Conservation (phyloP, 768 basidiomycete genomes). For the Podaxis sp. region DNA sequence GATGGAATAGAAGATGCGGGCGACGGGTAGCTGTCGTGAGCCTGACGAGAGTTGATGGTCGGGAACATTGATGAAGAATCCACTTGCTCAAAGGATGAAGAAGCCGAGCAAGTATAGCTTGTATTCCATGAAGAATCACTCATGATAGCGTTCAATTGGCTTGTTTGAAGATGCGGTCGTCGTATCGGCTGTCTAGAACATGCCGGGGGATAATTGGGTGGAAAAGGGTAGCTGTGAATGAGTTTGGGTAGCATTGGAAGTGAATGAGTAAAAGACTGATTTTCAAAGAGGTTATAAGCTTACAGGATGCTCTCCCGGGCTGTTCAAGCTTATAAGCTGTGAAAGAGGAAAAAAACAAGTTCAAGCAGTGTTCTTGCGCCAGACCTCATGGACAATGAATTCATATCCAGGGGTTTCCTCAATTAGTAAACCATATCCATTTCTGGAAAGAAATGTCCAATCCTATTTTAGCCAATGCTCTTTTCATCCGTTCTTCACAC, state of each 20-base stretch:
- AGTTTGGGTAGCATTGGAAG: constrained; percentile 14
- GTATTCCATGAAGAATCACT: constrained; percentile 15
- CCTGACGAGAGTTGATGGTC: constrained; percentile 12
- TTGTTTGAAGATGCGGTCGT: constrained; percentile 16
- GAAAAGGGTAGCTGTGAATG: constrained; percentile 14
- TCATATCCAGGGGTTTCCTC: constrained; percentile 7
- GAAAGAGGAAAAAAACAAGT: constrained; percentile 12
- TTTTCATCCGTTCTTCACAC: not conserved
- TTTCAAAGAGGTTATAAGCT: not conserved
- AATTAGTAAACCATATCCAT: constrained; percentile 7
- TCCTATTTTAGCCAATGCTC: constrained; percentile 12
- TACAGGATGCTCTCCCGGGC: not conserved
- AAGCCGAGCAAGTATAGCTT: constrained; percentile 7
- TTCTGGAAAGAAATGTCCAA: constrained; percentile 12
- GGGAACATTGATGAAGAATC: constrained; percentile 15
- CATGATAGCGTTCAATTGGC: constrained; percentile 14
- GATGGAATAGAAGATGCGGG: constrained; percentile 16
- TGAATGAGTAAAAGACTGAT: not conserved
- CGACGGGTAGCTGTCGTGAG: constrained; percentile 16
- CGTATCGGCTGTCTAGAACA: constrained; percentile 16
- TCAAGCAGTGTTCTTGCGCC: constrained; percentile 8
- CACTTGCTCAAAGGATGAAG: constrained; percentile 12
- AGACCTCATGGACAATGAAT: constrained; percentile 17
- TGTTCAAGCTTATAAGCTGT: constrained; percentile 9
- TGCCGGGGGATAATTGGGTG: constrained; percentile 8